Evolutionary conservation across 2,329 filamentous ascomycete species (phyloP).

Genomic region (Nothophoma quercina): DNA sequence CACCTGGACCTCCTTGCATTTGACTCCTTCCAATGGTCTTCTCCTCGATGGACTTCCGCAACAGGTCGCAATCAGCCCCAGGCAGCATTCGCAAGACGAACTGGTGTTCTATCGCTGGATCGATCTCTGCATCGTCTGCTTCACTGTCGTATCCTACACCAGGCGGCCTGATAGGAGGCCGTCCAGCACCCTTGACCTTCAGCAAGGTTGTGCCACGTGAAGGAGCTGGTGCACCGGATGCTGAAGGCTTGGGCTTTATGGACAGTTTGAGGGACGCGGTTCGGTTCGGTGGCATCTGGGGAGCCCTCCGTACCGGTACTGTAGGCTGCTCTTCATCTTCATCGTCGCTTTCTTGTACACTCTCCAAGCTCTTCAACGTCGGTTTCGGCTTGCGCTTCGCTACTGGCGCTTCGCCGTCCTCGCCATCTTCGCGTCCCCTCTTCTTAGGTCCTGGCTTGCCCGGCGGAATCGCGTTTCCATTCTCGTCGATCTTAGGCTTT

Average conservation of each 20-base stretch:
- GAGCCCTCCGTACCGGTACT: conserved; percentile 4
- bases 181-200: conserved; percentile 46
- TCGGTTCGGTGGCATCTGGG: conserved; percentile 23
- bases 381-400: conserved; percentile 48
- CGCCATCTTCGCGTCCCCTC: conserved; percentile 47
- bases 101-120: conserved; percentile 88
- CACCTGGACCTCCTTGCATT: conserved; percentile 74
- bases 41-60: conserved; percentile 77
- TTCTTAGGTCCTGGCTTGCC: conserved; percentile 44
- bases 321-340: conserved; percentile 33
- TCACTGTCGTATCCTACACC: conserved; percentile 98
- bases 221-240: conserved; percentile 13
- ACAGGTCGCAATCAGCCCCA: conserved; percentile 83
- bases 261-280: conserved; percentile 42
- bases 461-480: conserved; percentile 32
- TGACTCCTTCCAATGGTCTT: conserved; percentile 75
- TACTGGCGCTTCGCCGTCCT: conserved; percentile 34
- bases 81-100: conserved; percentile 89
- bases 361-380: conserved; percentile 42
- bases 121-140: conserved; percentile 85
- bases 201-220: conserved; percentile 36
- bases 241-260: conserved; percentile 41
- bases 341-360: conserved; percentile 33
- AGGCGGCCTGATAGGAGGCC: conserved; percentile 60
- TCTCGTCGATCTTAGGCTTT: conserved; percentile 47